A percentile compares a stretch with the other conserved stretches of the same genome.
These are phyloP conservation scores for Kockovaella imperatae DNA, from an alignment of 768 basidiomycete species.

Conservation along the genomic window DNA sequence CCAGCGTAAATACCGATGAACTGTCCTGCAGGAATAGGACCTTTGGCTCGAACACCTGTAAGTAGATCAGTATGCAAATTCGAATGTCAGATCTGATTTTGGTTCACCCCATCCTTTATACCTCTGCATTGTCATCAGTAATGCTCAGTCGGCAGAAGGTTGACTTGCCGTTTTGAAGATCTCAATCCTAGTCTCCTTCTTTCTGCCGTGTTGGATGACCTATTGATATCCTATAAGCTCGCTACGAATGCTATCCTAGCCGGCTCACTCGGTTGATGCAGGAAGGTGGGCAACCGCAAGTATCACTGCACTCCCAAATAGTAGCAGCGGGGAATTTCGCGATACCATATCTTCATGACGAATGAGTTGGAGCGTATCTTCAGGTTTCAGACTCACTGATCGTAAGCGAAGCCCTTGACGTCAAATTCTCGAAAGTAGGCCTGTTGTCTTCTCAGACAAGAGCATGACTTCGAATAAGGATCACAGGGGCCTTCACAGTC, in stretches of 20 bases:
- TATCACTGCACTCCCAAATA: slow-evolving; percentile 77
- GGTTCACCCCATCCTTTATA: slow-evolving; percentile 71
- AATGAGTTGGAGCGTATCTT: not conserved
- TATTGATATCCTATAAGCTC: slow-evolving; percentile 40
- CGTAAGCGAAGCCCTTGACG: slow-evolving; percentile 60
- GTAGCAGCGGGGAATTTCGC: slow-evolving; percentile 47
- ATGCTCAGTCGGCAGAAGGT: not conserved
- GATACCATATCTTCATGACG: slow-evolving; percentile 47
- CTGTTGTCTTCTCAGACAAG: slow-evolving; percentile 59
- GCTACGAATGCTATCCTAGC: not conserved
- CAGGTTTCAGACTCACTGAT: slow-evolving; percentile 43
- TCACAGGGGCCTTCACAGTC: slow-evolving; percentile 68
- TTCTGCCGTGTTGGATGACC: slow-evolving; percentile 78
- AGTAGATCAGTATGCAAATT: too few relatives aligned
- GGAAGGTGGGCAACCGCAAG: slow-evolving; percentile 70
- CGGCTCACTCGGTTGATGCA: slow-evolving; percentile 69
- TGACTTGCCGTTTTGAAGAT: slow-evolving; percentile 51
- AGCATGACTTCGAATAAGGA: slow-evolving; percentile 64
- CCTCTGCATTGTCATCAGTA: slow-evolving; percentile 3
- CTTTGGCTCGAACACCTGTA: slow-evolving; percentile 63
- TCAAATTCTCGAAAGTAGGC: slow-evolving; percentile 46
- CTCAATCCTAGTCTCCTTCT: slow-evolving; percentile 55
- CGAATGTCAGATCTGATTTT: not conserved
- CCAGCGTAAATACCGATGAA: slow-evolving; percentile 82
- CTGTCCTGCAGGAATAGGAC: slow-evolving; percentile 58